Evolutionary conservation across 2,329 filamentous ascomycete species (phyloP).

Genomic region (Albophoma yamanashiensis): DNA sequence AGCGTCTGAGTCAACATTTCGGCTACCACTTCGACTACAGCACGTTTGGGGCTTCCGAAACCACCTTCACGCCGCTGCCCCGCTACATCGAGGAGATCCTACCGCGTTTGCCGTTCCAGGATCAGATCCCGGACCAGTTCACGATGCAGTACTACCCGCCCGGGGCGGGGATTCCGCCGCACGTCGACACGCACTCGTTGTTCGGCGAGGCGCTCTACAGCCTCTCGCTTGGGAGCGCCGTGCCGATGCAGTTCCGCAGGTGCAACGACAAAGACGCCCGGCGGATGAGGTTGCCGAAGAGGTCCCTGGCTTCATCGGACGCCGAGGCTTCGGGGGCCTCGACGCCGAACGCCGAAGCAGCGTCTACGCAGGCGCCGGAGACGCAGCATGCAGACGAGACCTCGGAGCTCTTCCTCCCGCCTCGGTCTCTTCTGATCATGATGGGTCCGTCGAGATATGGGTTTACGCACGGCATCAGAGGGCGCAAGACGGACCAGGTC

Average conservation of each 20-base stretch:
- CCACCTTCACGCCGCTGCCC: conserved; percentile 37
- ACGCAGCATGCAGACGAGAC: not conserved
- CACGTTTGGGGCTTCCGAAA: conserved; percentile 41
- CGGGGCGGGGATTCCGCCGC: conserved; percentile 48
- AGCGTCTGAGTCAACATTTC: conserved; percentile 25
- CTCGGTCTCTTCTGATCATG: conserved; percentile 1
- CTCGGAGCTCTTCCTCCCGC: conserved; percentile 1
- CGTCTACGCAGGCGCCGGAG: not conserved
- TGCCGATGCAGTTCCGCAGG: conserved; percentile 2
- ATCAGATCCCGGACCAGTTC: conserved; percentile 41
- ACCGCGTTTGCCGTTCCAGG: conserved; percentile 24
- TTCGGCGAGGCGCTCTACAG: conserved; percentile 3
- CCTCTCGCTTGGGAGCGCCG: conserved; percentile 1
- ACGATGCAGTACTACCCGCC: conserved; percentile 51
- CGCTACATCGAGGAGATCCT: conserved; percentile 38
- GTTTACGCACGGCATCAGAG: conserved; percentile 4
- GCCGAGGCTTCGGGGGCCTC: not conserved
- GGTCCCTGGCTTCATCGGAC: not conserved
- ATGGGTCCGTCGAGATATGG: conserved; percentile 1
- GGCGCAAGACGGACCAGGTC: conserved; percentile 2
- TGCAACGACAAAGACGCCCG: not conserved
- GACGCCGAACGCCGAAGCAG: not conserved
- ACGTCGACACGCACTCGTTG: conserved; percentile 43
- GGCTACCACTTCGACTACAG: conserved; percentile 49
- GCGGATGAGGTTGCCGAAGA: not conserved